Percentiles rank a stretch among this genome's conserved stretches.
Conservation (phyloP, 2,329 filamentous ascomycete species). For the Colletotrichum cuscutae region DNA sequence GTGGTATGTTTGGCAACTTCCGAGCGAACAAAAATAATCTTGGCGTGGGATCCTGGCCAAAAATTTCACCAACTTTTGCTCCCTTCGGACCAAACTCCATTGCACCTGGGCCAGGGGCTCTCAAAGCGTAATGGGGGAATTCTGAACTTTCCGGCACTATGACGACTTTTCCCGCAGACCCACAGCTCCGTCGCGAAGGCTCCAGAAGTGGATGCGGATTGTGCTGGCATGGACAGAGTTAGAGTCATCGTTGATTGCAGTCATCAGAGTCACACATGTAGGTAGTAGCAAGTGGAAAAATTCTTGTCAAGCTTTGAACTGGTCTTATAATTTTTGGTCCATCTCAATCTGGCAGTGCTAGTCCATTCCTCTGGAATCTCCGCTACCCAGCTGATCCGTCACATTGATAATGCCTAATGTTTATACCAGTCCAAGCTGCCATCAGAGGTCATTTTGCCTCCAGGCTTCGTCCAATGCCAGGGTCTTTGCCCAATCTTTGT, state of each 20-base stretch:
- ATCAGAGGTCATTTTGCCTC: background rate
- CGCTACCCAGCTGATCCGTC: slow-evolving; percentile 11
- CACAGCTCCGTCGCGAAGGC: slow-evolving; percentile 21
- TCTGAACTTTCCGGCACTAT: slow-evolving; percentile 22
- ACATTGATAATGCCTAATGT: background rate
- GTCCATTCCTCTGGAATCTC: background rate
- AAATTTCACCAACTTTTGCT: background rate
- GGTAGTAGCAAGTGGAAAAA: background rate
- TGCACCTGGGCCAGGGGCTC: background rate
- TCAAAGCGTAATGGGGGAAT: slow-evolving; percentile 11
- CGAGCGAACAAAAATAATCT: background rate
- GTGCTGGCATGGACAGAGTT: background rate
- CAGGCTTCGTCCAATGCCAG: slow-evolving; percentile 1
- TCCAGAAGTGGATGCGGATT: slow-evolving; percentile 20
- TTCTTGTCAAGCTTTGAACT: background rate
- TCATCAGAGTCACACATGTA: slow-evolving; percentile 2
- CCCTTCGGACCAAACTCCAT: slow-evolving; percentile 5
- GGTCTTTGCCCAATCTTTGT: background rate
- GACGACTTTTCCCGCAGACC: slow-evolving; percentile 28
- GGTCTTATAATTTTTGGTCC: background rate
- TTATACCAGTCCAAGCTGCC: slow-evolving; percentile 8
- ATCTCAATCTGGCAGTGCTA: slow-evolving; percentile 16
- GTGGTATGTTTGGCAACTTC: slow-evolving; percentile 14
- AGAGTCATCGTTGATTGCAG: slow-evolving; percentile 23
- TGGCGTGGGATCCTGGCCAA: background rate